Evolutionary conservation across 495 filamentous ascomycete species (phyloP), one percentile per base, ranked within the genome.

Genomic region (Pyrenula massariospora): DNA sequence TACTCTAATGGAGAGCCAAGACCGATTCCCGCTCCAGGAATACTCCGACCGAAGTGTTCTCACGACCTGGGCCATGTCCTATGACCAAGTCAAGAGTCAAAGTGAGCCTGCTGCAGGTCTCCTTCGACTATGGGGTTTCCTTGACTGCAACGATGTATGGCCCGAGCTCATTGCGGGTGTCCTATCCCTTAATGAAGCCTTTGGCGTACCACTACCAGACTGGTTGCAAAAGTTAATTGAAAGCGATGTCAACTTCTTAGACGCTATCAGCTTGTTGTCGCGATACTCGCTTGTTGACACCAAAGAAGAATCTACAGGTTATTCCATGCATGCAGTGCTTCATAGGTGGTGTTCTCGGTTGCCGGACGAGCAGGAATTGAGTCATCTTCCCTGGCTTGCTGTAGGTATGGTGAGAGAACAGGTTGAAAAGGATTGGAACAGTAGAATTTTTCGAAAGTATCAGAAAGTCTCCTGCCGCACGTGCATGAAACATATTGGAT

Each of bases 101-200:
- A 68, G 66, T 54, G 54, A 57, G 47, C 52, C 54, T 19, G 61
- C 64, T 11, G 67, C 61, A 11, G 68, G 70, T n/a, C 55, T 72
- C 48, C 62, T 73, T 19, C 59, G 51, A 25, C 62, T 72, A 3
- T 72, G 66, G 67, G 65, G 67, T 53, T 65, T 62, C 58, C 49
- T 72, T 56, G 65, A 67, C 48, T 57, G 61, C 49, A 61, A 58
- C 59, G 62, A 70, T 47, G 25, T 72, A 25, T 66, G 60, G 66
- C 60, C 50, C 56, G 52, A 57, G 22, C 53, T 70, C 49, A 58
- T 69, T 53, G 50, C 50, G 19, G 10, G 10, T 5, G n/a, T 19
- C 10, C 10, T 24, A 20, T 5, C 8, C 20, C 50, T 21, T 20
- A 52, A 5, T 20, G 20, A 21, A 52, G 8, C 8, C 50, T 5